These are phyloP conservation scores for Microbotryomycetes sp. DNA, from an alignment of 1,284 basidiomycete species.

Conservation along the genomic window DNA sequence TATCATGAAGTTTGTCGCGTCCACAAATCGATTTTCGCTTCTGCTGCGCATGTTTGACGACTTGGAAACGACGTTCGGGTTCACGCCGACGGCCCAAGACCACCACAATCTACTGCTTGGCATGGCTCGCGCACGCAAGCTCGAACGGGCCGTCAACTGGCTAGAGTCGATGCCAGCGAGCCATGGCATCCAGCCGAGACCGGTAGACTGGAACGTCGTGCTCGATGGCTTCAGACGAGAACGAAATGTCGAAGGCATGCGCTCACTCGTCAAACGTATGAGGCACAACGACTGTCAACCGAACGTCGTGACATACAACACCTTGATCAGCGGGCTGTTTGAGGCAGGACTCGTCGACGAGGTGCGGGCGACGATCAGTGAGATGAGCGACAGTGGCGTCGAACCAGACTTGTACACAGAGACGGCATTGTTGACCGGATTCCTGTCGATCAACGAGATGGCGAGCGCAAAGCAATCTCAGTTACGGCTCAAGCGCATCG, in stretches of 20 bases:
- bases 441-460: constrained; percentile 16
- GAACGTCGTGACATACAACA: constrained; percentile 26
- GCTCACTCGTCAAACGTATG: constrained; percentile 10
- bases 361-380: constrained; percentile 2
- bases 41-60: constrained; percentile 26
- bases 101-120: constrained; percentile 23
- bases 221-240: constrained; percentile 9
- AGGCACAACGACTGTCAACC: constrained; percentile 3
- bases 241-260: constrained; percentile 8
- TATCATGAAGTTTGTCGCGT: constrained; percentile 22
- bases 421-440: constrained; percentile 26
- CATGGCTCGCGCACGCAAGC: constrained; percentile 1
- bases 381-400: constrained; percentile 11
- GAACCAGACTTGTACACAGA: constrained; percentile 20
- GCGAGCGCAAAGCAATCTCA: constrained; percentile 13
- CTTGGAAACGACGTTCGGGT: constrained; percentile 5
- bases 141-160: constrained; percentile 16
- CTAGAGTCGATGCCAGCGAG: constrained; percentile 10
- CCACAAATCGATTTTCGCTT: constrained; percentile 12
- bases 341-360: constrained; percentile 3
- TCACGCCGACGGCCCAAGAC: constrained; percentile 1
- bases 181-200: constrained; percentile 3
- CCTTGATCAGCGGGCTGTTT: constrained; percentile 18
- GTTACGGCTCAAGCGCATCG: background rate
- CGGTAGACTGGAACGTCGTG: constrained; percentile 25